Percentiles rank a stretch among this genome's conserved stretches.
Evolutionary conservation across 306 rosid species (phyloP).

Genomic region (Prunus davidiana): DNA sequence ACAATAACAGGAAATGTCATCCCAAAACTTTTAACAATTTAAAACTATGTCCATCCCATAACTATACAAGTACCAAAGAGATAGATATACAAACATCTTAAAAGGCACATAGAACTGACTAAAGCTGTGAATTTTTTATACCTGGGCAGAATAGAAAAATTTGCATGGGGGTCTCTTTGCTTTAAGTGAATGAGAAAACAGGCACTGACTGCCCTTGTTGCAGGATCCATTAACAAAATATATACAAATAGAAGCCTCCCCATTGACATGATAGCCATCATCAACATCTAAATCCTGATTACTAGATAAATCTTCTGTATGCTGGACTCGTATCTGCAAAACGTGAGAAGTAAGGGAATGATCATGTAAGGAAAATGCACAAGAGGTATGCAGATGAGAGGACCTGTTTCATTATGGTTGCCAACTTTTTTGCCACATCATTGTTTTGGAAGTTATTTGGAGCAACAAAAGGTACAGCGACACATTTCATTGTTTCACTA

Average conservation of each 20-base stretch:
- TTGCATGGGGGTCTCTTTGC: slow-evolving; percentile 65
- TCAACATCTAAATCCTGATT: slow-evolving; percentile 27
- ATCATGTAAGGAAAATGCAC: slow-evolving; percentile 5
- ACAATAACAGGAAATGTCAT: neutral
- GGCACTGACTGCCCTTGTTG: slow-evolving; percentile 57
- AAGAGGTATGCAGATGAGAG: slow-evolving; percentile 24
- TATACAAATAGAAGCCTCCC: slow-evolving; percentile 49
- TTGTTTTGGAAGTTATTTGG: slow-evolving; percentile 35
- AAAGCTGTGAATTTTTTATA: slow-evolving; percentile 18
- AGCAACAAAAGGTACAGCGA: slow-evolving; percentile 60
- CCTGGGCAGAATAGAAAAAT: slow-evolving; percentile 73
- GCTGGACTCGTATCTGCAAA: slow-evolving; percentile 52
- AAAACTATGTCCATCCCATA: neutral
- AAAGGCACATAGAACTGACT: neutral
- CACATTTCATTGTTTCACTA: slow-evolving; percentile 48
- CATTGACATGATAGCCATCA: slow-evolving; percentile 25
- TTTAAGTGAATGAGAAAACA: slow-evolving; percentile 62
- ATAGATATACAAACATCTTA: neutral
- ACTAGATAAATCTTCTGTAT: slow-evolving; percentile 37
- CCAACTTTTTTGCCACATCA: slow-evolving; percentile 55
- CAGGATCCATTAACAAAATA: slow-evolving; percentile 56
- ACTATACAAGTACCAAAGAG: neutral
- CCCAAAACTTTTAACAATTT: neutral
- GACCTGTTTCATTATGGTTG: slow-evolving; percentile 67
- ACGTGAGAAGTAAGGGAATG: slow-evolving; percentile 23